A percentile compares a stretch with the other conserved stretches of the same genome.
These are phyloP conservation scores for Arthrobotrys pseudoclavata DNA, from an alignment of 2,329 filamentous ascomycete genomes.

Conservation along the genomic window DNA sequence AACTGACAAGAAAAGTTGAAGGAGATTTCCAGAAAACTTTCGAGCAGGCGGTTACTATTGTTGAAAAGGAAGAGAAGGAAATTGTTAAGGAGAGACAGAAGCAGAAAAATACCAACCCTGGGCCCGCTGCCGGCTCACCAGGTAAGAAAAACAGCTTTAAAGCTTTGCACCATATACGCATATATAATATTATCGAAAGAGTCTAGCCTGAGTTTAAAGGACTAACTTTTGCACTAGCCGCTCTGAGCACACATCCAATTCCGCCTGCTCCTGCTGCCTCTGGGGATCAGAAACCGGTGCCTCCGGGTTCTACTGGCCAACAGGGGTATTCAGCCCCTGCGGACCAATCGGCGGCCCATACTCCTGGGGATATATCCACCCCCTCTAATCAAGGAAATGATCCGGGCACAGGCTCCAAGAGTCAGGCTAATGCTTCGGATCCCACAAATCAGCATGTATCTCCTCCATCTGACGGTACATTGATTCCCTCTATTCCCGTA, in stretches of 20 bases:
- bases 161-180: background rate
- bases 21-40: background rate
- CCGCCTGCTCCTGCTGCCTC: background rate
- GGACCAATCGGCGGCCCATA: background rate
- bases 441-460: background rate
- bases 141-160: slow-evolving; percentile 8
- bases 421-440: background rate
- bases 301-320: background rate
- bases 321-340: background rate
- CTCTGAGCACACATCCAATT: background rate
- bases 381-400: background rate
- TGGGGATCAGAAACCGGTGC: background rate
- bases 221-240: background rate
- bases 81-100: background rate
- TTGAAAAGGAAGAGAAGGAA: slow-evolving; percentile 14
- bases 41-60: slow-evolving; percentile 1
- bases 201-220: background rate
- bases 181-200: background rate
- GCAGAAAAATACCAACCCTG: too few relatives aligned
- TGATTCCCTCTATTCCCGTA: background rate
- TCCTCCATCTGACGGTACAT: background rate
- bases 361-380: background rate
- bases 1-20: slow-evolving; percentile 1
- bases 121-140: background rate
- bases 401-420: background rate